A percentile compares a stretch with the other conserved stretches of the same genome.
These are phyloP conservation scores for Cicer chorassanicum DNA, from an alignment of 306 rosid genomes.

Conservation along the genomic window DNA sequence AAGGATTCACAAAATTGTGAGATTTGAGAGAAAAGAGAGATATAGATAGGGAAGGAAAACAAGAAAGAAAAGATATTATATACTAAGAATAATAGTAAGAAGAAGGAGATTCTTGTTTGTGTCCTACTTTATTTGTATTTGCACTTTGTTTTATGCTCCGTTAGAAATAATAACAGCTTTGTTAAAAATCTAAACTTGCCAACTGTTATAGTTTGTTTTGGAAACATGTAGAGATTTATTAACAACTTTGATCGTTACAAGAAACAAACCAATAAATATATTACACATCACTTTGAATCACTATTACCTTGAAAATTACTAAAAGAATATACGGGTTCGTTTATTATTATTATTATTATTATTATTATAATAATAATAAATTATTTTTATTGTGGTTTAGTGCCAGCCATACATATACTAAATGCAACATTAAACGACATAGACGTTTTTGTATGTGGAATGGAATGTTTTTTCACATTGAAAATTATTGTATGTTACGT, in stretches of 20 bases:
- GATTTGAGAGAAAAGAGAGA: conserved; percentile 24
- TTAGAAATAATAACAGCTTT: conserved; percentile 42
- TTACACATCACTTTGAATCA: not conserved
- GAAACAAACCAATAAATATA: conserved; percentile 15
- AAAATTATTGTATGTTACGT: conserved; percentile 17
- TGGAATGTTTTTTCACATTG: not conserved
- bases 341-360: conserved; percentile 1
- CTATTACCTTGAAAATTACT: conserved; percentile 36
- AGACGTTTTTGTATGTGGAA: conserved; percentile 40
- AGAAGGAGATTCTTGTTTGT: not conserved
- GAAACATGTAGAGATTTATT: conserved; percentile 32
- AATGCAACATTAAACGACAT: conserved; percentile 31
- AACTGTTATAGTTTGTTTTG: conserved; percentile 42
- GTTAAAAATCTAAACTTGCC: conserved; percentile 33
- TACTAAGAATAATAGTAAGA: not conserved
- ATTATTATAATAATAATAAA: not conserved
- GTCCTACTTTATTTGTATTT: not conserved
- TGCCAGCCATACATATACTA: conserved; percentile 32
- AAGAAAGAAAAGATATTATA: not conserved
- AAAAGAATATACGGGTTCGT: conserved; percentile 1
- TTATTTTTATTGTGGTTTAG: not conserved
- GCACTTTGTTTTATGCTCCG: conserved; percentile 14
- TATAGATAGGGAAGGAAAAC: not conserved
- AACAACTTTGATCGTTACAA: conserved; percentile 35
- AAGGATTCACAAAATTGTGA: not conserved